Conservation (phyloP, 1,284 basidiomycete genomes). For the Ceratobasidium sp. region DNA sequence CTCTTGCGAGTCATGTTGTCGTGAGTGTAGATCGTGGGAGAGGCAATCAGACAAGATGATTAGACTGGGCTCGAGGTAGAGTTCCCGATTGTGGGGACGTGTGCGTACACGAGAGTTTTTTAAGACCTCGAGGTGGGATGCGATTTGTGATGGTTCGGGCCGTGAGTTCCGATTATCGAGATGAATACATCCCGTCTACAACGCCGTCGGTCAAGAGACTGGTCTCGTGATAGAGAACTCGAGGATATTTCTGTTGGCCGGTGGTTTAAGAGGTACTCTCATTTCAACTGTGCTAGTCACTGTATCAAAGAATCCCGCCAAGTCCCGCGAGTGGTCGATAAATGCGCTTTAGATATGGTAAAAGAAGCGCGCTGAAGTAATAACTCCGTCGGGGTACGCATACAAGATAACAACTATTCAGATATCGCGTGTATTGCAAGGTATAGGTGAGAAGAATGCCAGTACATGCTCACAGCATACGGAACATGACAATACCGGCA, state of each 20-base stretch:
- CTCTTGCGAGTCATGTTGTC: slow-evolving; percentile 30
- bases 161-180: neutral
- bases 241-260: neutral
- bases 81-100: too few relatives aligned
- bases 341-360: too few relatives aligned
- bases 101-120: neutral
- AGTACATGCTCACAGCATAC: slow-evolving; percentile 63
- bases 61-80: too few relatives aligned
- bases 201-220: too few relatives aligned
- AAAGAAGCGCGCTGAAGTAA: too few relatives aligned
- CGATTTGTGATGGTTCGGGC: slow-evolving; percentile 17
- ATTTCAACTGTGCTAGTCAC: neutral
- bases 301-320: neutral
- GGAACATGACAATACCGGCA: slow-evolving; percentile 72
- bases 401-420: neutral
- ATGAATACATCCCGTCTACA: too few relatives aligned
- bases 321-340: too few relatives aligned
- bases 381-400: neutral
- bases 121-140: neutral
- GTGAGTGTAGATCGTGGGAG: too few relatives aligned
- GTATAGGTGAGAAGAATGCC: slow-evolving; percentile 8
- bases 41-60: too few relatives aligned
- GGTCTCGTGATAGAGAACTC: too few relatives aligned
- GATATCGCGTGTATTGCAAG: neutral
- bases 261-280: slow-evolving; percentile 7